Evolutionary conservation across 2,329 filamentous ascomycete genomes (phyloP).

Genomic region (Hymenoscyphus infarciens): DNA sequence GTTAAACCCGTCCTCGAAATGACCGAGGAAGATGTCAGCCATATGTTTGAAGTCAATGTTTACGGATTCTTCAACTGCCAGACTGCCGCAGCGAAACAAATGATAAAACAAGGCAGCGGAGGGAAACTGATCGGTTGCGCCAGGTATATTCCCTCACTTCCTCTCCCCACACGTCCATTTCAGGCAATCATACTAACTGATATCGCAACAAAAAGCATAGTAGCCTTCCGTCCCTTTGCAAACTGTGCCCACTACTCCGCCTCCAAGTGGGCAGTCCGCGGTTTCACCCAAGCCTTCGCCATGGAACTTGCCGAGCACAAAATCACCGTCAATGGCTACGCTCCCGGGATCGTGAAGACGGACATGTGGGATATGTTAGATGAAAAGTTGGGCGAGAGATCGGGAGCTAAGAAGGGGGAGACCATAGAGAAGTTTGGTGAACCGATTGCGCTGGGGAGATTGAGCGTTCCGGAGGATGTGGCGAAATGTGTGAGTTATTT

Average conservation of each 20-base stretch:
- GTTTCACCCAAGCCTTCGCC: slow-evolving; percentile 62
- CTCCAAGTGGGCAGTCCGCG: slow-evolving; percentile 64
- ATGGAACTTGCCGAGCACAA: slow-evolving; percentile 62
- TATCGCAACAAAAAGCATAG: slow-evolving; percentile 39
- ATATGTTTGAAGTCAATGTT: slow-evolving; percentile 63
- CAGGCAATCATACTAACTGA: neutral
- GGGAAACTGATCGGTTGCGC: slow-evolving; percentile 33
- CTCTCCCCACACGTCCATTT: neutral
- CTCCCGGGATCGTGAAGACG: slow-evolving; percentile 62
- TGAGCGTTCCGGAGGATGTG: slow-evolving; percentile 61
- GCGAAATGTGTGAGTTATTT: slow-evolving; percentile 60
- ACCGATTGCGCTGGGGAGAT: slow-evolving; percentile 53
- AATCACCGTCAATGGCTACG: slow-evolving; percentile 67
- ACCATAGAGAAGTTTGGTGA: slow-evolving; percentile 53
- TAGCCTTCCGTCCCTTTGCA: slow-evolving; percentile 57
- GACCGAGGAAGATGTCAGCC: slow-evolving; percentile 33
- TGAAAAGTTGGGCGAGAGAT: slow-evolving; percentile 51
- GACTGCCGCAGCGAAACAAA: slow-evolving; percentile 57
- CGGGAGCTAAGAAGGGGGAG: slow-evolving; percentile 48
- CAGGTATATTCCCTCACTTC: slow-evolving; percentile 21
- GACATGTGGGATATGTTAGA: slow-evolving; percentile 69
- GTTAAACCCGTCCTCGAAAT: slow-evolving; percentile 30
- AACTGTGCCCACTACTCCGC: slow-evolving; percentile 60
- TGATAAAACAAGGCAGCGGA: slow-evolving; percentile 56
- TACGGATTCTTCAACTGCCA: slow-evolving; percentile 64